Evolutionary conservation across 306 rosid species (phyloP).

Genomic region (Cyclanthera cordifolia): DNA sequence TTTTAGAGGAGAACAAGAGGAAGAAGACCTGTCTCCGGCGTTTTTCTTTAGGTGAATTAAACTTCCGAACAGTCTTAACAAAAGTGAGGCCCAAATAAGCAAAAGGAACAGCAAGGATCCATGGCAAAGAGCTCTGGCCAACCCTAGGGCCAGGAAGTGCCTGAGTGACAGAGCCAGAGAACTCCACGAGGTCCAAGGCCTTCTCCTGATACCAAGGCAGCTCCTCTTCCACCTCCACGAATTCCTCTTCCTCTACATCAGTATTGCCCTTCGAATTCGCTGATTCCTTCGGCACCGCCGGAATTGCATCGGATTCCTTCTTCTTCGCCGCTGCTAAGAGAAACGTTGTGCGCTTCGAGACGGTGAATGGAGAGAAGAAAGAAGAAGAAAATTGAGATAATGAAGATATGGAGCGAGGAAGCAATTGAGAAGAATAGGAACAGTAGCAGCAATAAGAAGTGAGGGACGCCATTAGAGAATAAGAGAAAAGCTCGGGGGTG

Average conservation of each 20-base stretch:
- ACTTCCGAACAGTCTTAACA: slow-evolving; percentile 46
- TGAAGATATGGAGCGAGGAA: slow-evolving; percentile 15
- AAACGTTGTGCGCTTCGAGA: slow-evolving; percentile 1
- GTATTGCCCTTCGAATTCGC: not conserved
- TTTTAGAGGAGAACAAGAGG: not conserved
- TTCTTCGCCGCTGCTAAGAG: slow-evolving; percentile 21
- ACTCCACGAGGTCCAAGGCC: slow-evolving; percentile 83
- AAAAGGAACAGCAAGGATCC: slow-evolving; percentile 81
- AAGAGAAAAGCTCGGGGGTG: not conserved
- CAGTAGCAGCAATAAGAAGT: slow-evolving; percentile 3
- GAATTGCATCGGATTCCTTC: slow-evolving; percentile 15
- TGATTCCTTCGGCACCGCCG: slow-evolving; percentile 11
- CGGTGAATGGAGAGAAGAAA: slow-evolving; percentile 2
- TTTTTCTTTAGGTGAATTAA: slow-evolving; percentile 68
- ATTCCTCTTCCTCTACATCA: slow-evolving; percentile 5
- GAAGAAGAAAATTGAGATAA: not conserved
- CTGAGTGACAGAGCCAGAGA: slow-evolving; percentile 83
- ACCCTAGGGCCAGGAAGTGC: slow-evolving; percentile 90
- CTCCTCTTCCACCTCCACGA: slow-evolving; percentile 60
- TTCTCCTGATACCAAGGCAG: slow-evolving; percentile 92
- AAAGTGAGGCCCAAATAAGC: slow-evolving; percentile 64
- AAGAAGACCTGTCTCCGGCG: slow-evolving; percentile 56
- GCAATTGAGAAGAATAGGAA: slow-evolving; percentile 30
- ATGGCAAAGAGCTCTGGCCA: slow-evolving; percentile 70
- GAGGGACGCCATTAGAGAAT: slow-evolving; percentile 3